Conservation (phyloP, 768 basidiomycete species). For the Boletellus ananas region DNA sequence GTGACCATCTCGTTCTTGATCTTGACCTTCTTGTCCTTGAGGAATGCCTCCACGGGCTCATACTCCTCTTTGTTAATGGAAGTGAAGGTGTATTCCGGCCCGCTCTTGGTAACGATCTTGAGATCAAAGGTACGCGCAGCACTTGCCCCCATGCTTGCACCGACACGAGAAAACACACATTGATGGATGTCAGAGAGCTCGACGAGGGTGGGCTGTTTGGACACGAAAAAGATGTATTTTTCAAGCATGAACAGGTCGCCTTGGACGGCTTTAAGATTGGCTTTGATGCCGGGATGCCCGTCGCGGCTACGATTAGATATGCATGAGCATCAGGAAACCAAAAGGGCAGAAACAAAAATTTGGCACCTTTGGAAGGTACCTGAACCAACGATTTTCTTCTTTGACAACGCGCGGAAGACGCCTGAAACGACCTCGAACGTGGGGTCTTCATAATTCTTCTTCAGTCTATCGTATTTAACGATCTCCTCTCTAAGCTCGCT, state of each 20-base stretch:
- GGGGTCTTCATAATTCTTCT: slow-evolving; percentile 92
- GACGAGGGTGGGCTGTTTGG: slow-evolving; percentile 89
- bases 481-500: slow-evolving; percentile 59
- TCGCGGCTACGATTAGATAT: slow-evolving; percentile 54
- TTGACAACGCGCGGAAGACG: slow-evolving; percentile 86
- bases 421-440: slow-evolving; percentile 94
- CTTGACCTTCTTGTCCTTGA: slow-evolving; percentile 87
- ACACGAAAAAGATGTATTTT: slow-evolving; percentile 96
- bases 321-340: neutral
- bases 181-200: slow-evolving; percentile 88
- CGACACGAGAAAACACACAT: slow-evolving; percentile 90
- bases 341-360: no score
- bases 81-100: slow-evolving; percentile 85
- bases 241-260: slow-evolving; percentile 98
- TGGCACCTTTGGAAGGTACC: slow-evolving; percentile 79
- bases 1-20: slow-evolving; percentile 95
- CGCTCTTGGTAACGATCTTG: slow-evolving; percentile 80
- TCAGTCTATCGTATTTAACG: slow-evolving; percentile 74
- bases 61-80: slow-evolving; percentile 97
- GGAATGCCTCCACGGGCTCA: slow-evolving; percentile 76
- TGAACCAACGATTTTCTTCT: slow-evolving; percentile 87
- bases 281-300: slow-evolving; percentile 94
- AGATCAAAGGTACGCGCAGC: slow-evolving; percentile 93
- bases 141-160: slow-evolving; percentile 74
- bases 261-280: slow-evolving; percentile 93